Base-by-base conservation (phyloP, 108 stramenopile genomes). In the Fragilaria radians region DNA sequence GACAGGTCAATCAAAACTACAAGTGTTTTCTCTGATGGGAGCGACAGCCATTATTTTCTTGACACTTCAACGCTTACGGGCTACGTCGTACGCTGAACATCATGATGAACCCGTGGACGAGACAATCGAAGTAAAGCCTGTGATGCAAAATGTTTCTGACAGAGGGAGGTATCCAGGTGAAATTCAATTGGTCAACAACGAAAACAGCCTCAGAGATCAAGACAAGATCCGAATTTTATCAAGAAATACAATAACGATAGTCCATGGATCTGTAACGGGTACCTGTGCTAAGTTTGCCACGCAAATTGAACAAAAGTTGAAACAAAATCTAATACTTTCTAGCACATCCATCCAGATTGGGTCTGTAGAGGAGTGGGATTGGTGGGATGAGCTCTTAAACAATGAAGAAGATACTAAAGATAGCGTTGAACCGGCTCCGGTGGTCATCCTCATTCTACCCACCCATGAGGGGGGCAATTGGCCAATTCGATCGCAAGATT, bases 371-470 rank as follows among this genome's bases (percentile, higher is more conserved):
- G 73, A 80, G 56, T 69, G 82, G 66, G 92, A 93, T 70, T 93
- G 92, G 92, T 93, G 88, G 88, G 92, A 93, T 68, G 86, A 93
- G 54, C 46, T 93, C n/a, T 47, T 90, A 24, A 93, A 93, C 65
- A 56, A 77, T 47, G 83, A 90, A 34, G 62, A 78, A 17, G 73
- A 73, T 2, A 60, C 67, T 18, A 47, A 67, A 25, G 51, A 61
- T 1, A 53, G 48, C 0, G 17, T 48, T 34, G 32, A 17, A 5
- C 14, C 17, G 14, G 27, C 0, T 1, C 86, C 84, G 28, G 46
- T 83, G 4, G 53, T 88, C 2, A 55, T 89, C 5, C 50, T 89
- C 14, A 52, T 88, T 5, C 58, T 89, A 32, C 86, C 92, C 21
- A 93, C 92, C 1, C 80, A 89, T 73, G 81, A 86, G 9, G 68